Conservation (phyloP, 768 basidiomycete species). For the Russula virescens region DNA sequence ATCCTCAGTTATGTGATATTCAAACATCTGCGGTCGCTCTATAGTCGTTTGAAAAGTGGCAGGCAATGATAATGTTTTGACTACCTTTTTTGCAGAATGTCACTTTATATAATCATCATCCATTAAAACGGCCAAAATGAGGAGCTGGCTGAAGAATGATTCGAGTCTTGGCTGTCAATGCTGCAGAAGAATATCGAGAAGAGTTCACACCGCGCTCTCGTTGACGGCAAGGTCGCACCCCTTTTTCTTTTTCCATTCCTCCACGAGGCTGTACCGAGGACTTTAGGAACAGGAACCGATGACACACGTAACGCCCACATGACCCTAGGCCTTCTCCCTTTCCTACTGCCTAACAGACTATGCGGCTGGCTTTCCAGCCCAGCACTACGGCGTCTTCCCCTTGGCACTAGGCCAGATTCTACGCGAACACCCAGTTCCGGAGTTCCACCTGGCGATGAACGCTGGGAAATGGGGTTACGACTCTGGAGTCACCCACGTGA, state of each 20-base stretch:
- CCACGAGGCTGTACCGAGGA: slow-evolving; percentile 46
- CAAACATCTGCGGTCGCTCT: too few relatives aligned
- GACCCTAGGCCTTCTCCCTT: too few relatives aligned
- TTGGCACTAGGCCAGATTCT: slow-evolving; percentile 83
- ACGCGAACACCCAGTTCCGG: slow-evolving; percentile 79
- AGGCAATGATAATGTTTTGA: too few relatives aligned
- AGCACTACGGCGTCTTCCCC: slow-evolving; percentile 85
- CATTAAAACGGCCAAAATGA: too few relatives aligned
- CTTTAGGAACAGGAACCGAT: slow-evolving; percentile 42
- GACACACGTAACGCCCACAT: slow-evolving; percentile 46
- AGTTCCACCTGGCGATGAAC: slow-evolving; percentile 84
- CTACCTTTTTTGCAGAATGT: too few relatives aligned
- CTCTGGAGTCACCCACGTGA: slow-evolving; percentile 79
- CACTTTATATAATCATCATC: too few relatives aligned
- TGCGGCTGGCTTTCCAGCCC: slow-evolving; percentile 40
- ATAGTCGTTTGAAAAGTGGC: too few relatives aligned
- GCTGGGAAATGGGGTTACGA: slow-evolving; percentile 90
- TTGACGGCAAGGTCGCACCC: slow-evolving; percentile 77
- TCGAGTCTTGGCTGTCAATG: too few relatives aligned
- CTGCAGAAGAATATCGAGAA: slow-evolving; percentile 42
- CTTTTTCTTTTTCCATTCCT: slow-evolving; percentile 75
- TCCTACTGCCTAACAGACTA: background rate
- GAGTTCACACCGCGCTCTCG: slow-evolving; percentile 50
- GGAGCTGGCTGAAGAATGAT: too few relatives aligned
- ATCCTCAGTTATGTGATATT: too few relatives aligned